phyloP scores from a whole-genome alignment of 192 early-diverging fungal genomes.

The Piromyces finnis region DNA sequence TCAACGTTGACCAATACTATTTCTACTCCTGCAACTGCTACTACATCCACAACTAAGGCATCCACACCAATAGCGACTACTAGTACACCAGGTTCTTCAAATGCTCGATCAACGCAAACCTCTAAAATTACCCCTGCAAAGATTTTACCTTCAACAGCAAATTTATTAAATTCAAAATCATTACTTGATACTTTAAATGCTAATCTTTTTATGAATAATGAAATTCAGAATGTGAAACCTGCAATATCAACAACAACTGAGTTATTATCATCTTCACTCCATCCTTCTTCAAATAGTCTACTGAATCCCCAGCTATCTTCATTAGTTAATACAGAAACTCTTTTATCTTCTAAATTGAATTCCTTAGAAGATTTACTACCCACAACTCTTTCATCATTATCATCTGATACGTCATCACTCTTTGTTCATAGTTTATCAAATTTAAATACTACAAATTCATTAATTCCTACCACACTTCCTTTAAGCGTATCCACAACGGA shows the following conservation, averaged over 20 bases:
- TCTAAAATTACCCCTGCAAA: not conserved
- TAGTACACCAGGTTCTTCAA: no score
- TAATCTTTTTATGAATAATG: not conserved
- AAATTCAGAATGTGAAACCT: not conserved
- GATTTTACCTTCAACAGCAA: not conserved
- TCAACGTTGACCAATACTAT: no score
- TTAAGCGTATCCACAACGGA: not conserved
- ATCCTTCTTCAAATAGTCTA: not conserved
- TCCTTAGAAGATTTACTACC: not conserved
- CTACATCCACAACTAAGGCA: no score
- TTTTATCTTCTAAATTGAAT: not conserved
- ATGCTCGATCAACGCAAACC: not conserved
- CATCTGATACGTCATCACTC: not conserved
- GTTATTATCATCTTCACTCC: not conserved
- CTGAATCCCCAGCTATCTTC: not conserved
- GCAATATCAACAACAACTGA: not conserved
- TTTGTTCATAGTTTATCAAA: not conserved
- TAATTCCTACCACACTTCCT: not conserved
- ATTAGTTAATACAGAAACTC: not conserved
- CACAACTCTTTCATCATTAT: not conserved
- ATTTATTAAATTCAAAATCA: not conserved
- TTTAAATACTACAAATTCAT: not conserved
- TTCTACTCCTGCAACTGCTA: not conserved
- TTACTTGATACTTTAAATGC: not conserved
- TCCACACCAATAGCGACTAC: no score